phyloP scores from a whole-genome alignment of 2,329 filamentous ascomycete genomes.

The Calonectria hongkongensis region DNA sequence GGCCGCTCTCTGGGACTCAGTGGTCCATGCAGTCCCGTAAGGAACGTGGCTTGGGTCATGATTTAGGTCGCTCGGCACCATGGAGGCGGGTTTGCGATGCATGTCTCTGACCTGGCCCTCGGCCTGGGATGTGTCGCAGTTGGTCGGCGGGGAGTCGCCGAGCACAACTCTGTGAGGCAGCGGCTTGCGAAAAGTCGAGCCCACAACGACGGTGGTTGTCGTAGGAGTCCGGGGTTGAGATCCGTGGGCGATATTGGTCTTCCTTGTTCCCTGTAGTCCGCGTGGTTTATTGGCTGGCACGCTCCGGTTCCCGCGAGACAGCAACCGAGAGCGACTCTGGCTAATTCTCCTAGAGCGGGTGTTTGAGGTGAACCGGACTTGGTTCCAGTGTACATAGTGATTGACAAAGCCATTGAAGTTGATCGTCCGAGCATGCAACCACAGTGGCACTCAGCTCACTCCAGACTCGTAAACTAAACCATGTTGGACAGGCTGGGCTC shows the following conservation, averaged over 20 bases:
- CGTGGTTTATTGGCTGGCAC: slow-evolving; percentile 41
- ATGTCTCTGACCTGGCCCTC: slow-evolving; percentile 37
- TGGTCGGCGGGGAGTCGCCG: slow-evolving; percentile 29
- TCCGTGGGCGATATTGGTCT: slow-evolving; percentile 20
- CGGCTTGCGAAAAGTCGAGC: slow-evolving; percentile 27
- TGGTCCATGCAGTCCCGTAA: slow-evolving; percentile 45
- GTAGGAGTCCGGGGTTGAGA: slow-evolving; percentile 36
- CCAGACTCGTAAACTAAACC: slow-evolving; percentile 40
- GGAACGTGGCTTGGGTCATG: slow-evolving; percentile 52
- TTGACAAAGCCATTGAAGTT: slow-evolving; percentile 12
- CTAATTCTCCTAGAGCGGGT: slow-evolving; percentile 25
- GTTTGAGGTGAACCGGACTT: slow-evolving; percentile 43
- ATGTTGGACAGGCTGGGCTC: slow-evolving; percentile 20
- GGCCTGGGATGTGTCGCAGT: slow-evolving; percentile 37
- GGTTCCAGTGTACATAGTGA: slow-evolving; percentile 35
- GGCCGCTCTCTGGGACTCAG: slow-evolving; percentile 42
- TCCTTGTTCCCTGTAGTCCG: slow-evolving; percentile 43
- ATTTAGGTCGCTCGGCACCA: slow-evolving; percentile 39
- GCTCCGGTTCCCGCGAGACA: slow-evolving; percentile 31
- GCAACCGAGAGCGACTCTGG: slow-evolving; percentile 30
- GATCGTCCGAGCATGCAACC: slow-evolving; percentile 33
- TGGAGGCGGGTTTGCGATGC: slow-evolving; percentile 39
- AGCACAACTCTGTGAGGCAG: slow-evolving; percentile 37
- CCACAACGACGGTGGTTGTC: slow-evolving; percentile 27
- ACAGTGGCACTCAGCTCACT: slow-evolving; percentile 32